Evolutionary conservation across 768 basidiomycete genomes (phyloP).

Genomic region (Hydnomerulius pinastri): DNA sequence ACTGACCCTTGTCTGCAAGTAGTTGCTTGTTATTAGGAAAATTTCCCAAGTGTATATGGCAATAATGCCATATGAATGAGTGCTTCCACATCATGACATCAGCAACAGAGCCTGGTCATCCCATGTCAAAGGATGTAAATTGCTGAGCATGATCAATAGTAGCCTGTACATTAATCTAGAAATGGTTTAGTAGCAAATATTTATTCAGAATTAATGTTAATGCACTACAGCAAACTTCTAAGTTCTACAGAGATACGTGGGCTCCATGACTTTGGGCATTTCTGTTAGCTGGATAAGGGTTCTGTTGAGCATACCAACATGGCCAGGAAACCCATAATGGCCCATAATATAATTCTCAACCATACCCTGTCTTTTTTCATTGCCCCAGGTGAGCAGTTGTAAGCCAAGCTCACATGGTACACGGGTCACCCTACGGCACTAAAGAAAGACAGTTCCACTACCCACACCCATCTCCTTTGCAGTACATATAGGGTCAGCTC

Average conservation of each 20-base stretch:
- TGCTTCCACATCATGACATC: constrained; percentile 19
- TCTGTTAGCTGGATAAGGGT: constrained; percentile 17
- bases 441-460: constrained; percentile 21
- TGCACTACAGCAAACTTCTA: constrained; percentile 21
- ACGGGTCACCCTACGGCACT: constrained; percentile 15
- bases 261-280: constrained; percentile 12
- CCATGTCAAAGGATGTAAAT: constrained; percentile 19
- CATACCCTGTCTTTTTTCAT: not conserved
- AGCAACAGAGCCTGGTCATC: constrained; percentile 24
- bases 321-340: constrained; percentile 19
- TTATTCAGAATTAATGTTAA: not conserved
- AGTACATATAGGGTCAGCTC: constrained; percentile 10
- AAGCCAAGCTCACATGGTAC: constrained; percentile 18
- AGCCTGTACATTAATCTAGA: constrained; percentile 20
- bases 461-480: constrained; percentile 20
- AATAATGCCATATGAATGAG: constrained; percentile 16
- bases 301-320: constrained; percentile 25
- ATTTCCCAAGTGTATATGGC: not conserved
- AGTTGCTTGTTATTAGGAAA: constrained; percentile 12
- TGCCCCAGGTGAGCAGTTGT: constrained; percentile 18
- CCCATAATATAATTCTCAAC: constrained; percentile 12
- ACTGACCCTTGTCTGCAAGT: constrained; percentile 16
- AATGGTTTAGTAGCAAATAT: not conserved
- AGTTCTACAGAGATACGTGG: constrained; percentile 16
- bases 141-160: constrained; percentile 15